Evolutionary conservation across 2,329 filamentous ascomycete species (phyloP).

Genomic region (Xylariaceae sp.): DNA sequence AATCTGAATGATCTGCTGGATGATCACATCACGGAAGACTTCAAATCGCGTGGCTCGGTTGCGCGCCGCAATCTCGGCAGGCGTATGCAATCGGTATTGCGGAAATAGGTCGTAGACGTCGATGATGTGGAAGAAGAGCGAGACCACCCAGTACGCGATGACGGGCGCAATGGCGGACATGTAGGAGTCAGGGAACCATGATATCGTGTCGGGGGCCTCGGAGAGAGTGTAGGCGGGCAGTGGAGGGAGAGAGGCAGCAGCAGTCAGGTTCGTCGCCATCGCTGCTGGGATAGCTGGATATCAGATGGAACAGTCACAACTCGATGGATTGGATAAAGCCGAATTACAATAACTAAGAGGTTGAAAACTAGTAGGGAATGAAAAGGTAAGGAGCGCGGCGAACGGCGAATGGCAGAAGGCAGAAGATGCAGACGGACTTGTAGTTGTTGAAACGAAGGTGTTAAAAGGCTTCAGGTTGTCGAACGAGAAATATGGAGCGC

Average conservation of each 20-base stretch:
- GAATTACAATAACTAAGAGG: slow-evolving; percentile 22
- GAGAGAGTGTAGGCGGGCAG: slow-evolving; percentile 75
- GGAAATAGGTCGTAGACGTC: slow-evolving; percentile 82
- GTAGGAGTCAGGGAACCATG: slow-evolving; percentile 76
- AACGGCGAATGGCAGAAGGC: slow-evolving; percentile 2
- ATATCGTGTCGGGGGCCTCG: slow-evolving; percentile 64
- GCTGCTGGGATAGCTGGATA: slow-evolving; percentile 17
- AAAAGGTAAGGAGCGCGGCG: slow-evolving; percentile 17
- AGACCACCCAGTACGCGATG: slow-evolving; percentile 82
- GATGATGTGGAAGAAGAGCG: slow-evolving; percentile 79
- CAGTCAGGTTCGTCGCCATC: slow-evolving; percentile 47
- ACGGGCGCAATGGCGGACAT: slow-evolving; percentile 72
- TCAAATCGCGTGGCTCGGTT: slow-evolving; percentile 83
- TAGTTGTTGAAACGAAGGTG: neutral
- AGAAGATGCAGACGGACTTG: slow-evolving; percentile 7
- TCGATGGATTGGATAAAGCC: slow-evolving; percentile 3
- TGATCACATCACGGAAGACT: slow-evolving; percentile 81
- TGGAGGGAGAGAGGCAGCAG: slow-evolving; percentile 66
- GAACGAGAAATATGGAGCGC: slow-evolving; percentile 13
- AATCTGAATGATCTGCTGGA: slow-evolving; percentile 90
- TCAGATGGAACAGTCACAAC: neutral
- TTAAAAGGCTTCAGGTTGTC: neutral
- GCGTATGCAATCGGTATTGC: slow-evolving; percentile 90
- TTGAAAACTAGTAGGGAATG: slow-evolving; percentile 17
- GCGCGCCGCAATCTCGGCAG: slow-evolving; percentile 79